Evolutionary conservation across 306 rosid genomes (phyloP), one percentile per base, ranked within the genome.

Genomic region (Potentilla sterilis): DNA sequence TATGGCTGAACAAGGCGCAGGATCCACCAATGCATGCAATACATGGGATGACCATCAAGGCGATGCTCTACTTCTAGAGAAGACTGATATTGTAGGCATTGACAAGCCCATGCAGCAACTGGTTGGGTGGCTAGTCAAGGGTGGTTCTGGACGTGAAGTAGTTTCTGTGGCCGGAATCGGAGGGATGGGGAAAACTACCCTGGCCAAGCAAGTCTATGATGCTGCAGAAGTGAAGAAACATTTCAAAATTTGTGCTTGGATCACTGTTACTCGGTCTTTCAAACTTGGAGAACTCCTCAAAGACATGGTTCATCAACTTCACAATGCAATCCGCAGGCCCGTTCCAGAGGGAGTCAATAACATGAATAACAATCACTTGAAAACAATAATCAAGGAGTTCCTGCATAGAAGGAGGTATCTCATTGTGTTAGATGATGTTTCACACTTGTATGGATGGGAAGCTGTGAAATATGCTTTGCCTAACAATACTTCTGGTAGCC

Each of bases 111-210:
- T 81, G 57, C 69, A 41, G 58, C 44, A 79, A 82, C 24, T 88
- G 58, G 77, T 83, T 3, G 7, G 70, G 41, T 75, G 81, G 87
- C 73, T 88, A 52, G 49, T 83, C 10, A 59, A 40, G 24, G 80
- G 68, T 42, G 66, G 73, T 64, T 82, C 83, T 0, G 74, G 66
- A 24, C 79, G 85, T 21, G 67, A 69, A 59, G 89, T 85, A 11
- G 78, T 85, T 65, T 88, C 91, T 24, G 85, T 85, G 40, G 75
- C 81, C 3, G 91, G 83, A 43, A 85, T 85, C 81, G 91, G 91
- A 9, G 91, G 91, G 32, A 34, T 88, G 85, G 91, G 91, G 69
- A 88, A 88, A 75, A 85, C 89, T 38, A 88, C 92, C 41, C 35
- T 88, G 73, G 86, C 75, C 41, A 88, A 85, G 78, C 73, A 83